These are phyloP conservation scores for Globisporangium mamillatum DNA, from an alignment of 352 stramenopile genomes.

Conservation along the genomic window DNA sequence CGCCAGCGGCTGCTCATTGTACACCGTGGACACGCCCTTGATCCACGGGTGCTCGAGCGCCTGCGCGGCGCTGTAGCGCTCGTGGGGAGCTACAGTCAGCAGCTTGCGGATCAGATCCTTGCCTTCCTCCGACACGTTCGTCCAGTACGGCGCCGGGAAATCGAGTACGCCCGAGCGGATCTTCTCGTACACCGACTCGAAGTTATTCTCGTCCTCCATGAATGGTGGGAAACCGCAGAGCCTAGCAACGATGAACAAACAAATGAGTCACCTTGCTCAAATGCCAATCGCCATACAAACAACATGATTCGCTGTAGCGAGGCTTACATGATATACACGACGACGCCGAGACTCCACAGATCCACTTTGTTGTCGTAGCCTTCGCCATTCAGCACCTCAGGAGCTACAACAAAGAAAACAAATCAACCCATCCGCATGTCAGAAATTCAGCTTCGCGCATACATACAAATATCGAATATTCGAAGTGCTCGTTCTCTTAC, in stretches of 20 bases:
- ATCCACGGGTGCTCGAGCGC: conserved; percentile 85
- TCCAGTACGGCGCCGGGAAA: conserved; percentile 83
- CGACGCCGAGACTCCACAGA: conserved; percentile 81
- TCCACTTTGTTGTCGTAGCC: conserved; percentile 88
- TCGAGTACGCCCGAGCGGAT: conserved; percentile 77
- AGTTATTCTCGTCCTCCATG: conserved; percentile 72
- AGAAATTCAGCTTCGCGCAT: background rate
- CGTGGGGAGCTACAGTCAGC: conserved; percentile 68
- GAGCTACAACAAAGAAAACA: conserved; percentile 27
- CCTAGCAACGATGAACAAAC: conserved; percentile 19
- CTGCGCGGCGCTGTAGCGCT: conserved; percentile 67
- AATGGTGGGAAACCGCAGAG: conserved; percentile 84
- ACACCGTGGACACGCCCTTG: conserved; percentile 65
- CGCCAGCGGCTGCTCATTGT: conserved; percentile 74
- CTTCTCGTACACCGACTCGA: conserved; percentile 85
- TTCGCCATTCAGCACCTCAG: conserved; percentile 82
- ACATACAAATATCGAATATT: conserved; percentile 2
- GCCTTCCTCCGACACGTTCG: conserved; percentile 79
- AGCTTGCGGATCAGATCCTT: conserved; percentile 82
- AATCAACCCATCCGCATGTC: background rate
- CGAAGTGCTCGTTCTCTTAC: conserved; percentile 21
- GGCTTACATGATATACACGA: conserved; percentile 86
- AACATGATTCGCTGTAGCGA: background rate
- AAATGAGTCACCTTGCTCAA: background rate
- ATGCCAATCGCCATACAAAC: background rate